Evolutionary conservation across 73 alveolate species (phyloP).

Genomic region (Paramecium tetraurelia): DNA sequence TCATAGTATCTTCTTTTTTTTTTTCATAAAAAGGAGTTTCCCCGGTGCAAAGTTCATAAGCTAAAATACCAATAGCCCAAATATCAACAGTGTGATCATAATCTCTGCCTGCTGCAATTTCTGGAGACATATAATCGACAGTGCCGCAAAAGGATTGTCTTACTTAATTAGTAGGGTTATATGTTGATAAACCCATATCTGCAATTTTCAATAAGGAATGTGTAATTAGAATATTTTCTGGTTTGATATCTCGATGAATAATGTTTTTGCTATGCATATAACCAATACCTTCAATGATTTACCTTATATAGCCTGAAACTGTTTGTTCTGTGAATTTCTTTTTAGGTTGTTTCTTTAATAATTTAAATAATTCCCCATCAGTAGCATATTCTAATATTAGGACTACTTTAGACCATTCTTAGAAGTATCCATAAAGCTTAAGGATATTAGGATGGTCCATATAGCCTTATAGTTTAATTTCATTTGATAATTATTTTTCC

Average conservation of each 20-base stretch:
- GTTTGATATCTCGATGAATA: constrained; percentile 75
- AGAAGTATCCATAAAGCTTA: constrained; percentile 91
- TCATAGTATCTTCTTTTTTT: constrained; percentile 41
- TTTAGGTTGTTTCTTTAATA: constrained; percentile 61
- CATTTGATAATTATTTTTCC: constrained; percentile 90
- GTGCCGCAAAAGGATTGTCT: constrained; percentile 94
- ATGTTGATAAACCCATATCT: constrained; percentile 58
- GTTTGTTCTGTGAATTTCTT: constrained; percentile 51
- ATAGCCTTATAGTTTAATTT: constrained; percentile 89
- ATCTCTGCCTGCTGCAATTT: constrained; percentile 78
- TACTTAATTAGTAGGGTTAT: constrained; percentile 61
- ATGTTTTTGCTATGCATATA: constrained; percentile 65
- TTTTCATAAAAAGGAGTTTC: constrained; percentile 59
- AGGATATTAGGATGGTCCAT: constrained; percentile 87
- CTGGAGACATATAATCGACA: constrained; percentile 95
- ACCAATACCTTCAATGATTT: constrained; percentile 57
- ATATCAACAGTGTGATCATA: constrained; percentile 88
- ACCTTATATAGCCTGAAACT: constrained; percentile 58
- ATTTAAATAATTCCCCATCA: constrained; percentile 91
- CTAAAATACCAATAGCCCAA: constrained; percentile 88
- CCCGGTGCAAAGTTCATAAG: constrained; percentile 65
- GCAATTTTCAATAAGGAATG: constrained; percentile 28
- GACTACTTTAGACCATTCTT: constrained; percentile 91
- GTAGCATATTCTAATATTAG: constrained; percentile 92
- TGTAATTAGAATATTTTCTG: constrained; percentile 67